Evolutionary conservation across 2,329 filamentous ascomycete genomes (phyloP).

Genomic region (Pestalotiopsis sp.): DNA sequence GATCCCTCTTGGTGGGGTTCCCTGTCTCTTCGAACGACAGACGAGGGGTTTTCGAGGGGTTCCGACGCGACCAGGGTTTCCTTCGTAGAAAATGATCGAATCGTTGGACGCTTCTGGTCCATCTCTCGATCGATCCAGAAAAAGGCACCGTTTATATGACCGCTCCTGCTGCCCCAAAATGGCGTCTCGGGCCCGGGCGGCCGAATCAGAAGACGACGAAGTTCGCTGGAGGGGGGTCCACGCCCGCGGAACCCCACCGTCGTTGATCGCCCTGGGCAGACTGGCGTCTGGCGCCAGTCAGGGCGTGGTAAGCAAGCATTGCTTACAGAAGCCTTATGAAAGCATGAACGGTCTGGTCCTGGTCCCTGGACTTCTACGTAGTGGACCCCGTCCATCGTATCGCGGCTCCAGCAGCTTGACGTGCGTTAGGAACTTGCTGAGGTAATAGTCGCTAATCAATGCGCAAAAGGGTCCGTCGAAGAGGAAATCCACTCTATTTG

Average conservation of each 20-base stretch:
- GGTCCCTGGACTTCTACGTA: too few species aligned
- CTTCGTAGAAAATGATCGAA: not conserved
- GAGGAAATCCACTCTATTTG: not conserved
- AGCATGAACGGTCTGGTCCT: not conserved
- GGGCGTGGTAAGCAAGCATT: not conserved
- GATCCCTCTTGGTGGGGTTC: not conserved
- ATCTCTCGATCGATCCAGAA: too few species aligned
- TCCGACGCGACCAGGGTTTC: not conserved
- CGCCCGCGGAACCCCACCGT: not conserved
- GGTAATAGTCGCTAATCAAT: slow-evolving; percentile 6
- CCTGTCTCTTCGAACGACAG: not conserved
- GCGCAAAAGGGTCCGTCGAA: not conserved
- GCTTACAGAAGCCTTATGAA: not conserved
- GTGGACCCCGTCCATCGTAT: not conserved
- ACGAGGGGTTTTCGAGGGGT: not conserved
- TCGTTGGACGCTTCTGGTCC: not conserved
- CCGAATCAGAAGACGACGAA: not conserved
- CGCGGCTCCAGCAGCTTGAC: not conserved
- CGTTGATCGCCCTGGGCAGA: too few species aligned
- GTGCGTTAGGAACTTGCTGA: not conserved
- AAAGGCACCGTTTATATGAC: too few species aligned
- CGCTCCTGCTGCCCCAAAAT: too few species aligned
- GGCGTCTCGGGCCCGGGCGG: too few species aligned
- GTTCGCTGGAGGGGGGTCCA: not conserved
- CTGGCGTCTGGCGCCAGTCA: not conserved